Evolutionary conservation across 495 filamentous ascomycete genomes (phyloP), one percentile per base, ranked within the genome.

Genomic region (Evernia prunastri): DNA sequence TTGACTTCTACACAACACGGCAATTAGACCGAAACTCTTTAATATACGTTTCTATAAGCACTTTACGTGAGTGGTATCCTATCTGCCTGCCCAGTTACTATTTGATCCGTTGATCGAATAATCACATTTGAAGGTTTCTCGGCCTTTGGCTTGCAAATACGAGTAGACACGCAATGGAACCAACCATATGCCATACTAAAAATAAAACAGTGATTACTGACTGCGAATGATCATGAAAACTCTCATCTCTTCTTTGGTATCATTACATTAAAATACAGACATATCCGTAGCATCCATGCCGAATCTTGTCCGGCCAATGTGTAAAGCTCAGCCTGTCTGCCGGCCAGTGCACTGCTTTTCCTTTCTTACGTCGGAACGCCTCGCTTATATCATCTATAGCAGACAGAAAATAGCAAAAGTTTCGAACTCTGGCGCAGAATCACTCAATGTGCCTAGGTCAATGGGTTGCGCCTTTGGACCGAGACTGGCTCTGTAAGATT

Each of bases 321-420:
- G 42, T 29, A 39, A n/a, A 25, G 23, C 23, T 49, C 45, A 49
- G 23, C 23, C n/a, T 23, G 31, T 54, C 60, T 56, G 18, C 20
- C 25, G 27, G 40, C 15, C 13, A 39, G 35, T 25, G 29, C 57
- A 27, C 39, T 58, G 54, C 17, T 53, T 59, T 64, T 53, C 37
- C 33, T 57, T 37, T 33, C 40, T 59, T 25, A 7, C 56, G 13
- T 23, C 8, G 27, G 35, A 64, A 64, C 62, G 56, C 62, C 62
- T 58, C 62, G 62, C 62, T 64, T n/a, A 25, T 47, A 23, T 29
- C 27, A 49, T 10, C 54, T 57, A 58, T 64, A 64, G 37, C 56
- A 45, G 39, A 63, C 35, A 33, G 33, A 17, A 45, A 17, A 45
- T 45, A 12, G 13, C 29, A 40, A 49, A 33, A 51, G 25, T 27